A percentile compares a stretch with the other conserved stretches of the same genome.
Evolutionary conservation across 2,329 filamentous ascomycete genomes (phyloP).

Genomic region (Emmonsiellopsis sp.): DNA sequence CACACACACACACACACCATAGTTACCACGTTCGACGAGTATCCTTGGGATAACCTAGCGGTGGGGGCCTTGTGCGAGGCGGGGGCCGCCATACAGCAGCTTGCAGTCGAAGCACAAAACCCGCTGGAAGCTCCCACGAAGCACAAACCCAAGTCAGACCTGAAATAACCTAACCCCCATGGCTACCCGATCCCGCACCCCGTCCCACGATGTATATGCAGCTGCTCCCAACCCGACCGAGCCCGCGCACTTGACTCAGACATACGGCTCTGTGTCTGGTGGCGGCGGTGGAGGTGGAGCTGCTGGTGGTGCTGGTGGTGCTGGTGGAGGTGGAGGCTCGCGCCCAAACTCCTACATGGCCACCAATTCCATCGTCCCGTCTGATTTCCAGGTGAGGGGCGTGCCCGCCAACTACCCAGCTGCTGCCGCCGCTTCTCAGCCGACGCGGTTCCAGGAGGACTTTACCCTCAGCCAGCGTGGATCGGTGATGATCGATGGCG

Average conservation of each 20-base stretch:
- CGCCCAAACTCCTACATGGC: conserved; percentile 33
- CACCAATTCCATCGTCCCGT: conserved; percentile 17
- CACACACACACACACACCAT: too few relatives aligned
- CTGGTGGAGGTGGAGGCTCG: conserved; percentile 12
- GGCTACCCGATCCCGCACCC: conserved; percentile 30
- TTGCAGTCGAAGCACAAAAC: not conserved
- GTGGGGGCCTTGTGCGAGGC: too few relatives aligned
- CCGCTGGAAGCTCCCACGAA: not conserved
- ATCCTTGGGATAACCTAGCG: too few relatives aligned
- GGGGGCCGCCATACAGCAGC: too few relatives aligned
- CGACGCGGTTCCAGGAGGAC: conserved; percentile 31
- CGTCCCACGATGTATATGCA: conserved; percentile 28
- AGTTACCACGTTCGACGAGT: too few relatives aligned
- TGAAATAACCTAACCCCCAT: conserved; percentile 5
- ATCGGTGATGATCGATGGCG: conserved; percentile 23
- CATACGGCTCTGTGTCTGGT: conserved; percentile 22
- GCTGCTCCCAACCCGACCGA: conserved; percentile 21
- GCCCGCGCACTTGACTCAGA: conserved; percentile 20
- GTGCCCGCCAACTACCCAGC: conserved; percentile 18
- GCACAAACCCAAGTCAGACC: not conserved
- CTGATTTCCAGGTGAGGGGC: conserved; percentile 29
- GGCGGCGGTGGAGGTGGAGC: not conserved
- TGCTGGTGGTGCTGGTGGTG: too few relatives aligned
- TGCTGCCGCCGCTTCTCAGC: conserved; percentile 21
- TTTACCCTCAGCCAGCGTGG: conserved; percentile 25